Conservation (phyloP, 1,284 basidiomycete species). For the Puccinia polysora region DNA sequence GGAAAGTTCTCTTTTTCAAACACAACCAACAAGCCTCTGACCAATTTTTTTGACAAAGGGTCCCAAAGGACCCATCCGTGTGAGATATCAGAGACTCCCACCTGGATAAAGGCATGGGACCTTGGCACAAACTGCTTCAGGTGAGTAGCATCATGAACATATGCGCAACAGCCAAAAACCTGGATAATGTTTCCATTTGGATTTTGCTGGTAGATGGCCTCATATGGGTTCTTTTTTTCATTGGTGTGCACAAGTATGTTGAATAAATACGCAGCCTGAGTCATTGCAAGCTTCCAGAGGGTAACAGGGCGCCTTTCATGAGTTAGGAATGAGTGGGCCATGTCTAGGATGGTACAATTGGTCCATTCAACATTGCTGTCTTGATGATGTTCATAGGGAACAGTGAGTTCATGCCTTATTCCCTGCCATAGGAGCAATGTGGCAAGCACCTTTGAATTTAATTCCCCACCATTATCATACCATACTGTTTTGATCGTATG, state of each 20-base stretch:
- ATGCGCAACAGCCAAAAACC: background rate
- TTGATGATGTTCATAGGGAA: too few species aligned
- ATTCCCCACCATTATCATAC: too few species aligned
- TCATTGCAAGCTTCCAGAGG: background rate
- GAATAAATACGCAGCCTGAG: background rate
- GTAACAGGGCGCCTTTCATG: background rate
- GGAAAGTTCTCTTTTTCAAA: background rate
- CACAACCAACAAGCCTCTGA: background rate
- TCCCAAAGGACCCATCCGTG: slow-evolving; percentile 1
- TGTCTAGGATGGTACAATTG: too few species aligned
- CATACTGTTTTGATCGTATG: background rate
- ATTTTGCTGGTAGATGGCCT: background rate
- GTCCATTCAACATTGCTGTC: too few species aligned
- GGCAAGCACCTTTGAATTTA: background rate
- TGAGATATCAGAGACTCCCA: background rate
- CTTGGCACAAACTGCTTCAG: background rate
- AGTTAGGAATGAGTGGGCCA: background rate
- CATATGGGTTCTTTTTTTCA: background rate
- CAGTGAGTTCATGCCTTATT: background rate
- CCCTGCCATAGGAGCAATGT: background rate
- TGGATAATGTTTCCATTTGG: background rate
- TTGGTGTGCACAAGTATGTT: background rate
- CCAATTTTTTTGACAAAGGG: too few species aligned
- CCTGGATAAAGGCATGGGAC: too few species aligned
- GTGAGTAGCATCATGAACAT: background rate